Evolutionary conservation across 2,329 filamentous ascomycete species (phyloP), one percentile per base, ranked within the genome.

Genomic region (Fusarium verrucosum): DNA sequence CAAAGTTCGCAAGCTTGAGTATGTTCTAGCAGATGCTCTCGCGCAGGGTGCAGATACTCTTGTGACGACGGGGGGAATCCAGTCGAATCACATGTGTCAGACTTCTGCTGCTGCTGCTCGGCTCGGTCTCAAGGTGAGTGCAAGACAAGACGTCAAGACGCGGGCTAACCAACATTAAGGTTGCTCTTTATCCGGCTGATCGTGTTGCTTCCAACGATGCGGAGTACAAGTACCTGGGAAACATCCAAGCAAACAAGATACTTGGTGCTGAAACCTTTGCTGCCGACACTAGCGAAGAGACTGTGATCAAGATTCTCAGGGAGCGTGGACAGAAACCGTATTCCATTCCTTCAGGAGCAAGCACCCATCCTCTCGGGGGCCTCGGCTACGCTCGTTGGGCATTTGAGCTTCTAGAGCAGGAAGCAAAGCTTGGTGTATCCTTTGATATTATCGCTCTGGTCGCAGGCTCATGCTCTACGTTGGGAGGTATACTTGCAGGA

Each of bases 61-160:
- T 8, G 62, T 65, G 10, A 65, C 62, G 0, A 65, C 62, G 4
- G 61, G 62, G 1, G 61, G 61, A 4, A 28, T 65, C 3, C 62
- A 65, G 8, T 65, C 61, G 5, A 65, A 65, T 11, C 62, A 65
- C 7, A 65, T 65, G 62, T 65, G 61, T 8, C 62, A 65, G 26
- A 65, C 62, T 10, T 50, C 62, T 30, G 62, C 62, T 13, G 62
- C 62, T 22, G 61, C 61, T 7, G 44, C 56, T 28, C 45, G 56
- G 23, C 56, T 65, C 23, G 62, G 62, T 3, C 62, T 65, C 0
- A 25, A 62, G 20, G 62, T 65, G 11, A 7, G 32, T 30, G 3
- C 10, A 3, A 6, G 3, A 2, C 4, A 11, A n/a, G 1, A 1
- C 8, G 2, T 10, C 1, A 8, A 13, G 5, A 13, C 9, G 5